A percentile compares a stretch with the other conserved stretches of the same genome.
phyloP scores from a whole-genome alignment of 1,284 basidiomycete species.

The Microstroma glucosiphilum region DNA sequence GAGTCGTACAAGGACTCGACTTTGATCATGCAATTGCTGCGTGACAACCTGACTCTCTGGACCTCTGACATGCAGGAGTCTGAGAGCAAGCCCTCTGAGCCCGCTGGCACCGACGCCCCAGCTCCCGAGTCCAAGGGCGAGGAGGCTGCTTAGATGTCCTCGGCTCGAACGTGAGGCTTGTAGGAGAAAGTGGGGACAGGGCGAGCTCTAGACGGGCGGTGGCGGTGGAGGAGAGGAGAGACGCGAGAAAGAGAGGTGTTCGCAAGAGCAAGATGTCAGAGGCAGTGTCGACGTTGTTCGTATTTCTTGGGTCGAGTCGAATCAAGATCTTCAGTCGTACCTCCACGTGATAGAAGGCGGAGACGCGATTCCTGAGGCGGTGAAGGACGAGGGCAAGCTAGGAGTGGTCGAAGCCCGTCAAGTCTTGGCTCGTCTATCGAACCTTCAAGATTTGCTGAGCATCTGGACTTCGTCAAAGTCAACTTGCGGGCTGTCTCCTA shows the following conservation, averaged over 20 bases:
- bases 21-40: constrained; percentile 96
- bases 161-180: background rate
- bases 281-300: too few species aligned
- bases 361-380: too few species aligned
- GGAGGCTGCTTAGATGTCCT: constrained; percentile 45
- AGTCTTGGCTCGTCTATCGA: too few species aligned
- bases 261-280: too few species aligned
- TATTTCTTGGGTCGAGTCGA: background rate
- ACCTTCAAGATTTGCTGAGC: too few species aligned
- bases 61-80: constrained; percentile 78
- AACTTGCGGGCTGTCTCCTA: too few species aligned
- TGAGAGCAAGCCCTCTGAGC: constrained; percentile 49
- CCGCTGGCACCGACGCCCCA: constrained; percentile 26
- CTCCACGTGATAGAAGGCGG: too few species aligned
- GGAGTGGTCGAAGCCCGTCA: too few species aligned
- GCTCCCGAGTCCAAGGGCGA: constrained; percentile 41
- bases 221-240: too few species aligned
- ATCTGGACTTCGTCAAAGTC: too few species aligned
- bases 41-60: constrained; percentile 94
- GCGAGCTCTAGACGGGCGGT: background rate
- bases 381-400: too few species aligned
- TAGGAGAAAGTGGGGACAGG: background rate
- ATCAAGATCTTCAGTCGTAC: background rate
- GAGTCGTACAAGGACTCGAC: constrained; percentile 92
- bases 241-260: too few species aligned